phyloP scores from a whole-genome alignment of 352 stramenopile genomes.

The Phytophthora chlamydospora region DNA sequence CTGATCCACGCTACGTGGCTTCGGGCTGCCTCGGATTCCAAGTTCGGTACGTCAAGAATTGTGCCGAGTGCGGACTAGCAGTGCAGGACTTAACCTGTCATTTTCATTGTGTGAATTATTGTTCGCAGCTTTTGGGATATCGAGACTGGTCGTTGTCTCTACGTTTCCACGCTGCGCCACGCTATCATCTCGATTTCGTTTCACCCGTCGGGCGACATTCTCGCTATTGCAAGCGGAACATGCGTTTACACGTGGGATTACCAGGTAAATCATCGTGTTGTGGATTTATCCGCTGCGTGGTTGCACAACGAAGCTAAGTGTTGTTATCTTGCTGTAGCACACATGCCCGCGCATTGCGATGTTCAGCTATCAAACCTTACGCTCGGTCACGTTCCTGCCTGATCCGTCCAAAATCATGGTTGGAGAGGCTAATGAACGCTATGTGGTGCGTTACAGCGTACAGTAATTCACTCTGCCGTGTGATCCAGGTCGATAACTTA shows the following conservation, averaged over 20 bases:
- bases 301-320: constrained; percentile 4
- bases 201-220: constrained; percentile 93
- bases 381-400: constrained; percentile 94
- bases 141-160: constrained; percentile 91
- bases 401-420: constrained; percentile 93
- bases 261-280: constrained; percentile 68
- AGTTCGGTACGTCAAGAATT: constrained; percentile 68
- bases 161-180: constrained; percentile 92
- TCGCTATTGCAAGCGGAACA: constrained; percentile 95
- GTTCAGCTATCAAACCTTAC: constrained; percentile 91
- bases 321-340: constrained; percentile 47
- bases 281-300: neutral
- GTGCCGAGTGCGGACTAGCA: neutral
- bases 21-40: constrained; percentile 97
- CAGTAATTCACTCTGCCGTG: neutral
- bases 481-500: neutral
- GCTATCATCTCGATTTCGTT: constrained; percentile 98
- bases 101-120: neutral
- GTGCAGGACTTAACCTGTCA: neutral
- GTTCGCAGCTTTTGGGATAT: constrained; percentile 85
- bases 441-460: constrained; percentile 55
- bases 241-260: constrained; percentile 97
- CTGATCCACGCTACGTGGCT: constrained; percentile 92
- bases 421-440: constrained; percentile 93
- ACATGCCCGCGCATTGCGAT: constrained; percentile 84